These are phyloP conservation scores for Coemansia sp. DNA, from an alignment of 192 early-diverging fungal species.

Conservation along the genomic window DNA sequence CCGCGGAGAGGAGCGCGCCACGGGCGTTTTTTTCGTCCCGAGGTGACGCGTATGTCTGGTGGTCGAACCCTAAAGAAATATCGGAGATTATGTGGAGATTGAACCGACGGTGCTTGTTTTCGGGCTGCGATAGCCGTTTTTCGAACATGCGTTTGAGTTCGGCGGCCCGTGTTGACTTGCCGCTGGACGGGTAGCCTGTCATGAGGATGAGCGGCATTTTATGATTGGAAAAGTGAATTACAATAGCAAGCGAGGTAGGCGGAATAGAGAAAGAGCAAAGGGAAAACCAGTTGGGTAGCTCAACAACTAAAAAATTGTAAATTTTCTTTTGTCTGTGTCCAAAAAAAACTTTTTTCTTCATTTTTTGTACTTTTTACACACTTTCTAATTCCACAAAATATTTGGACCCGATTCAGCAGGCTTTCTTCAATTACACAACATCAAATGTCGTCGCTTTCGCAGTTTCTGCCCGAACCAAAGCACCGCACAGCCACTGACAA, in stretches of 20 bases:
- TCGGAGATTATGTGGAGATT: constrained; percentile 75
- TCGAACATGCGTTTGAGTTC: constrained; percentile 66
- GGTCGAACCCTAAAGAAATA: constrained; percentile 63
- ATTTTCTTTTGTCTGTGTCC: too few relatives aligned
- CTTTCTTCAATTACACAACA: too few relatives aligned
- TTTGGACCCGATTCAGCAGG: too few relatives aligned
- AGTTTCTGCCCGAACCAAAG: constrained; percentile 54
- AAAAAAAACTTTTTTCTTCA: neutral
- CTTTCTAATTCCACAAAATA: neutral
- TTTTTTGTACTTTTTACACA: constrained; percentile 3
- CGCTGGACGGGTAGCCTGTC: constrained; percentile 84
- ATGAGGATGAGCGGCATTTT: constrained; percentile 92
- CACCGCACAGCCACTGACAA: constrained; percentile 4
- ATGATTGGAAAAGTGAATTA: constrained; percentile 2
- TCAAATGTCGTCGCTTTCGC: constrained; percentile 47
- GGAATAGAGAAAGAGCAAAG: neutral
- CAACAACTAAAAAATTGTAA: neutral
- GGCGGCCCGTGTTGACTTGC: constrained; percentile 81
- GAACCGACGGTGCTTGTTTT: constrained; percentile 57
- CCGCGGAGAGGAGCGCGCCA: constrained; percentile 80
- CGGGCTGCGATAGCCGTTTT: constrained; percentile 40
- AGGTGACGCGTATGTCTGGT: constrained; percentile 60
- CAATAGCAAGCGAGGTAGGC: neutral
- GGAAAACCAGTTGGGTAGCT: neutral
- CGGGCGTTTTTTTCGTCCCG: constrained; percentile 88